Base-by-base conservation (phyloP, 306 rosid species). In the Gillenia trifoliata region DNA sequence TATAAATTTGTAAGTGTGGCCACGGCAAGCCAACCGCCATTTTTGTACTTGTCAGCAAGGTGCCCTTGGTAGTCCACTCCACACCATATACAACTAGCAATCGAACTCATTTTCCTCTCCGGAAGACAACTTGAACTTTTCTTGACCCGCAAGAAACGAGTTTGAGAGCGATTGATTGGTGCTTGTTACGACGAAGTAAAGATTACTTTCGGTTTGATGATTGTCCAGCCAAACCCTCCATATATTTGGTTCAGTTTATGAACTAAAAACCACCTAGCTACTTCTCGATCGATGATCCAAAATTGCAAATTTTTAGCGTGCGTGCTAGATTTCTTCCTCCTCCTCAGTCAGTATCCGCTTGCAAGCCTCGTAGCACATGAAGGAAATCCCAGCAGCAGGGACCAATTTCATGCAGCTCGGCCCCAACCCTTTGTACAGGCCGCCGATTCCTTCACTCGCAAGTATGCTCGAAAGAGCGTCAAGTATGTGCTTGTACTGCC, bases 301-400 rank as follows among this genome's bases (percentile, higher is more conserved):
- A 62, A 70, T 11, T 4, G 23, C 8, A 56, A 41, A 40, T 19
- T 41, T 26, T 38, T 4, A 6, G 34, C 1, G 30, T 11, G 20
- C 52, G 52, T 45, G 20, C 60, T 55, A 70, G 33, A 20, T 36
- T 22, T 75, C 65, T 50, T 81, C 87, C 20, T 72, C 68, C 4
- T 76, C 49, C 75, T 86, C 89, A 8, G 81, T 33, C 29, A 89
- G 86, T 73, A 87, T 72, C 71, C 74, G 80, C 83, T 91, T 91
- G 87, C 94, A 91, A 22, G 92, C 94, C 66, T 89, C 92, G 5
- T 89, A 91, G 78, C 91, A 91, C 94, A 89, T 87, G 85, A 91
- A 91, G 59, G 97, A 83, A 59, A 87, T 86, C 41, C 97, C 92
- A 7, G 93, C 90, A 76, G 93, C 93, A 28, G 97, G 93, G 31